Conservation (phyloP, 495 filamentous ascomycete genomes). For the Geoglossum glabrum region DNA sequence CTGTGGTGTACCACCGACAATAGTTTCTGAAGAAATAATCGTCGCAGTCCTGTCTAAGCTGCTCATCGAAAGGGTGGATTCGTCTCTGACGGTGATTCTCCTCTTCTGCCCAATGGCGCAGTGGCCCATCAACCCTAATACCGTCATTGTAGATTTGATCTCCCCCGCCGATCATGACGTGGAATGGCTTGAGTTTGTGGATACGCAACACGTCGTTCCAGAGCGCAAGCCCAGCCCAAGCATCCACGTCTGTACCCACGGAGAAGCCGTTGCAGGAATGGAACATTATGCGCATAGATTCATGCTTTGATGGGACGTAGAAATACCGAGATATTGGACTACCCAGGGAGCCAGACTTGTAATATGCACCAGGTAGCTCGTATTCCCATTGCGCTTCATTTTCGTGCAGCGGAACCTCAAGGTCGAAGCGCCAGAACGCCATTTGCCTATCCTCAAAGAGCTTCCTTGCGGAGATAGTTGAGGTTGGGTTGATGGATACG, state of each 20-base stretch:
- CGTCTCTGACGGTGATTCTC: constrained; percentile 68
- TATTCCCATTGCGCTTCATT: constrained; percentile 42
- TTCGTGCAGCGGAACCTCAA: constrained; percentile 35
- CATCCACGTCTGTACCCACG: constrained; percentile 72
- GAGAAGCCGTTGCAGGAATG: constrained; percentile 94
- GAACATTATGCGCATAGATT: constrained; percentile 92
- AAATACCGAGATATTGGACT: constrained; percentile 23
- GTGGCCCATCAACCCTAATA: constrained; percentile 48
- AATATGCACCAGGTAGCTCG: constrained; percentile 27
- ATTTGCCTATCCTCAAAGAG: constrained; percentile 62
- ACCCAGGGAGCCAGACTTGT: constrained; percentile 8
- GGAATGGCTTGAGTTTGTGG: constrained; percentile 83
- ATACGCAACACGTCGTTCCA: constrained; percentile 91
- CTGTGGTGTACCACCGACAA: constrained; percentile 83
- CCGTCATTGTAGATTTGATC: constrained; percentile 94
- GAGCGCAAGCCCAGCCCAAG: constrained; percentile 65
- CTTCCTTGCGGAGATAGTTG: constrained; percentile 31
- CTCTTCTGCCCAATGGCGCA: constrained; percentile 65
- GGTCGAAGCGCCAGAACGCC: constrained; percentile 64
- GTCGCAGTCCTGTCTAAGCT: constrained; percentile 74
- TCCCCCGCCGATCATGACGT: constrained; percentile 95
- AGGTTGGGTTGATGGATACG: constrained; percentile 1
- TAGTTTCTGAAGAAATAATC: constrained; percentile 73
- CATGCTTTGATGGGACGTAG: constrained; percentile 50
- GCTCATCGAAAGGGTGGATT: constrained; percentile 43